A percentile compares a stretch with the other conserved stretches of the same genome.
Evolutionary conservation across 2,329 filamentous ascomycete species (phyloP).

Genomic region (Dactylella cylindrospora): DNA sequence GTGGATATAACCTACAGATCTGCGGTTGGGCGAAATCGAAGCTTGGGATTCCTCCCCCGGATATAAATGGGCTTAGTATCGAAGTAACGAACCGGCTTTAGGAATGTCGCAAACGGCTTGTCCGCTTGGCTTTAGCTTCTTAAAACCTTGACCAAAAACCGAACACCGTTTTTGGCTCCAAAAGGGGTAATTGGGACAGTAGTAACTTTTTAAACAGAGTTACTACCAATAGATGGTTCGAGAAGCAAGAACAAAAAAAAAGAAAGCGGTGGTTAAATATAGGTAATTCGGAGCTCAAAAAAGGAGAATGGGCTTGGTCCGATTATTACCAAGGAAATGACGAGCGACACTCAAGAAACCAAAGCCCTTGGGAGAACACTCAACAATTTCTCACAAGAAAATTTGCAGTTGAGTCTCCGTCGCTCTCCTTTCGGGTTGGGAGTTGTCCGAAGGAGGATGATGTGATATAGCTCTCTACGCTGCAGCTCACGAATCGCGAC

Average conservation of each 20-base stretch:
- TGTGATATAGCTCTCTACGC: constrained; percentile 17
- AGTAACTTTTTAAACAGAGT: constrained; percentile 34
- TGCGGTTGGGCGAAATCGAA: constrained; percentile 25
- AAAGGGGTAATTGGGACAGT: constrained; percentile 26
- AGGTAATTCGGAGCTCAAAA: too few relatives aligned
- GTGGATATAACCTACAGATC: constrained; percentile 44
- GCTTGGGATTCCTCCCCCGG: constrained; percentile 22
- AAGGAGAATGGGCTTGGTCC: too few relatives aligned
- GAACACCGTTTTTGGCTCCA: constrained; percentile 9
- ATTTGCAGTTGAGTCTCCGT: too few relatives aligned
- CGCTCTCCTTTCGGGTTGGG: too few relatives aligned
- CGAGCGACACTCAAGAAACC: too few relatives aligned
- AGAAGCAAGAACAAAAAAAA: constrained; percentile 42
- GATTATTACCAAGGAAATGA: too few relatives aligned
- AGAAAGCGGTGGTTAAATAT: constrained; percentile 21
- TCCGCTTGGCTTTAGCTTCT: constrained; percentile 42
- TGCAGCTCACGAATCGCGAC: constrained; percentile 25
- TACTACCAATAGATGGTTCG: constrained; percentile 41
- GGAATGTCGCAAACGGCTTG: constrained; percentile 44
- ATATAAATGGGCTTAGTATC: constrained; percentile 34
- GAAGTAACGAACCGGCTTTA: constrained; percentile 35
- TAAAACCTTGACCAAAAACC: constrained; percentile 21
- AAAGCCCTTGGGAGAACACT: too few relatives aligned
- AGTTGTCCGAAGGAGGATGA: constrained; percentile 43
- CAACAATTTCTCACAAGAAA: too few relatives aligned